Evolutionary conservation across 208 protist species (phyloP), one percentile per base, ranked within the genome.

Genomic region (Trypanosoma avium): DNA sequence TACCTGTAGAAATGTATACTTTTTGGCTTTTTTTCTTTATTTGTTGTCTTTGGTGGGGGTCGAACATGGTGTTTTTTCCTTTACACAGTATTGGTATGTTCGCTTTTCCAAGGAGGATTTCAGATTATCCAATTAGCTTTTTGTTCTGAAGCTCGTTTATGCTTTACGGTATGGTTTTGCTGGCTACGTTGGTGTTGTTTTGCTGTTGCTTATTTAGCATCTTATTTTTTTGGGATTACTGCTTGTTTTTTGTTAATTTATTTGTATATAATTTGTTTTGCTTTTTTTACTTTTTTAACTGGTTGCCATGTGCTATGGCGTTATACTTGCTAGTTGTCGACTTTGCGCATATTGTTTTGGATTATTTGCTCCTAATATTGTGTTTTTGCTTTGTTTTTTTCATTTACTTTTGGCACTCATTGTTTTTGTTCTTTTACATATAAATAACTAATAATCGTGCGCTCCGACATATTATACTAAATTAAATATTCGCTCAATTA

Each of bases 381-480:
- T 72, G 80, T 77, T 77, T 81, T 85, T 78, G 67, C 73, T 65
- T 89, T 79, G 73, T 75, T 73, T 70, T 85, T 81, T 77, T 80
- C 83, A 74, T 81, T 70, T 59, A 46, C 64, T 77, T 63, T 55
- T 89, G 64, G 67, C 79, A 67, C 77, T 84, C 17, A n/a, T 73
- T 57, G 73, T 75, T 83, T 82, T 87, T 88, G 66, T 87, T 88
- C 77, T 89, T 87, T 83, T 93, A 90, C 48, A 90, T 85, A 84
- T 93, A 90, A 84, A 81, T 67, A 62, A 63, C 75, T 79, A 85
- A 72, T 81, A 90, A 82, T 68, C 90, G 82, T 43, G 82, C n/a
- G n/a, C n/a, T n/a, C n/a, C n/a, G n/a, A 93, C 60, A 87, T 83
- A 93, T 79, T 90, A 90, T n/a, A n/a, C n/a, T 69, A 93, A 93